These are phyloP conservation scores for Solanum tarijense DNA, from an alignment of 257 asterid genomes.

Conservation along the genomic window DNA sequence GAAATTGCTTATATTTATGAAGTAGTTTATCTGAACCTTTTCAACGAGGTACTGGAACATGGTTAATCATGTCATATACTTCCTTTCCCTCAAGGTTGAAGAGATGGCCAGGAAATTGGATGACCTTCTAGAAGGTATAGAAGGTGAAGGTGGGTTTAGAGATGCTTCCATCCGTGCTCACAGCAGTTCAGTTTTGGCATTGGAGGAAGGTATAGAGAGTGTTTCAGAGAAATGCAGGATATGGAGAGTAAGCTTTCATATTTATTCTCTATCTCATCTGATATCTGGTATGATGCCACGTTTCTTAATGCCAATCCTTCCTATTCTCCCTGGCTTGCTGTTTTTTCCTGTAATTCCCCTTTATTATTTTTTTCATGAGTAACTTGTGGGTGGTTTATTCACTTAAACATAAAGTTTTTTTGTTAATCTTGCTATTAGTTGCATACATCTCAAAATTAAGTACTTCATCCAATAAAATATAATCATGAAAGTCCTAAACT, in stretches of 20 bases:
- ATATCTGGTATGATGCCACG: neutral
- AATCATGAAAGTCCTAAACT: neutral
- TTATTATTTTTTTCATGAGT: neutral
- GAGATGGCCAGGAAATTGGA: slow-evolving; percentile 71
- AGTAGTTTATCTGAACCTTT: neutral
- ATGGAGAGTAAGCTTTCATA: slow-evolving; percentile 50
- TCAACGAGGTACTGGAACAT: neutral
- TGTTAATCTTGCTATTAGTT: neutral
- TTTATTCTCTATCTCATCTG: neutral
- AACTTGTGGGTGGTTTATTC: neutral
- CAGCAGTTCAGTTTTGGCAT: slow-evolving; percentile 37
- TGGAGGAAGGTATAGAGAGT: slow-evolving; percentile 55
- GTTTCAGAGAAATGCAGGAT: slow-evolving; percentile 61
- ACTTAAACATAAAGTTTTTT: neutral
- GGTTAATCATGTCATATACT: neutral
- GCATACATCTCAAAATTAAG: neutral
- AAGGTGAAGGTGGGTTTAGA: slow-evolving; percentile 64
- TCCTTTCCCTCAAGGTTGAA: slow-evolving; percentile 49
- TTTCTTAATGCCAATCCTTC: neutral
- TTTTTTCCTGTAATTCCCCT: neutral
- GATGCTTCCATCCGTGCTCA: slow-evolving; percentile 66
- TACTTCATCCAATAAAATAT: neutral
- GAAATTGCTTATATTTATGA: neutral
- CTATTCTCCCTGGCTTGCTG: neutral
- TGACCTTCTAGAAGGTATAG: slow-evolving; percentile 62